phyloP scores from a whole-genome alignment of 768 basidiomycete genomes.

The Lactarius tabidus region DNA sequence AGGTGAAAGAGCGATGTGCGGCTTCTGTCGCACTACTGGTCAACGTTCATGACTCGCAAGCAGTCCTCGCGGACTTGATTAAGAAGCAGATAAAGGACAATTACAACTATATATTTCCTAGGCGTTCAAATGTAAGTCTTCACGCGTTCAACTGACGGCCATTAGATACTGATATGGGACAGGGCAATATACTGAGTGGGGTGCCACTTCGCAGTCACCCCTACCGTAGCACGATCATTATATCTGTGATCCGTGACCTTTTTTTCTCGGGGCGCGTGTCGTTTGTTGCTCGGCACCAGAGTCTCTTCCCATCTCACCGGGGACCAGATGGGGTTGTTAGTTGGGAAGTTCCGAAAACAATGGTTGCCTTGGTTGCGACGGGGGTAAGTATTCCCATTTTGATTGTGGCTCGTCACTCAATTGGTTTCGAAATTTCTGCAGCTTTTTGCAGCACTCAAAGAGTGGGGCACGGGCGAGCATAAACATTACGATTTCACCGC shows the following conservation, averaged over 20 bases:
- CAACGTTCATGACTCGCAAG: neutral
- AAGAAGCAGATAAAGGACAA: neutral
- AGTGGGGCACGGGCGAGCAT: neutral
- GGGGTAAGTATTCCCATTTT: neutral
- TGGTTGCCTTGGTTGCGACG: neutral
- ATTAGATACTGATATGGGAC: neutral
- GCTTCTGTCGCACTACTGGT: neutral
- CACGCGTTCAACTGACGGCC: accelerated
- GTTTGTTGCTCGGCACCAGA: neutral
- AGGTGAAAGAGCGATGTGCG: neutral
- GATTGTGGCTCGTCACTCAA: neutral
- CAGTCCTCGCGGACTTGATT: neutral
- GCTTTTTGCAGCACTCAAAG: neutral
- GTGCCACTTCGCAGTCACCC: neutral
- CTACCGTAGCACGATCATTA: neutral
- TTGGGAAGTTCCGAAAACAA: neutral
- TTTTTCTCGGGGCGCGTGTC: neutral
- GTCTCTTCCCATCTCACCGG: neutral
- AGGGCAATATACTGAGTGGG: neutral
- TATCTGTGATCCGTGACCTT: neutral
- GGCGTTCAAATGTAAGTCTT: neutral
- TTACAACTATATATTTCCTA: neutral
- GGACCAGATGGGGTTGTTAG: neutral
- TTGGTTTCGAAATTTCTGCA: neutral
- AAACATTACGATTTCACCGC: neutral